Base-by-base conservation (phyloP, 148 eudicot species). In the Limonium bicolor region DNA sequence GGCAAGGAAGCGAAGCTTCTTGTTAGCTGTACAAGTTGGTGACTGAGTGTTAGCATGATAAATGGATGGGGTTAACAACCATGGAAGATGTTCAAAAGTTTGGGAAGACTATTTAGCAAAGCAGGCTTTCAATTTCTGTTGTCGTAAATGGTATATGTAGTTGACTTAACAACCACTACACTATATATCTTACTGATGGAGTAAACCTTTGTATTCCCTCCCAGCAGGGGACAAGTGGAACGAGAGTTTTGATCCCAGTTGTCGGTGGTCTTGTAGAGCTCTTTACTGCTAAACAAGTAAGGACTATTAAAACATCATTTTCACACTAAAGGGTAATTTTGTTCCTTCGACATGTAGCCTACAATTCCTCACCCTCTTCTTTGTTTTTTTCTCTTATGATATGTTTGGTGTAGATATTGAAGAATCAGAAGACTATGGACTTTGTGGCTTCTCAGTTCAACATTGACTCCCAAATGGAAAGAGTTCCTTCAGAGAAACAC, bases 261-360 rank as follows among this genome's bases (percentile, higher is more conserved):
- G 24, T 44, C 19, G 85, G 80, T 29, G 90, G 94, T n/a, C 62
- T 88, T 31, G 70, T 88, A 24, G 96, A 88, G 73, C 80, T 88
- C 48, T 79, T 63, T 50, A 61, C 72, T 24, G 26, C 65, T 31
- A 72, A 83, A 46, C 60, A 63, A 20, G 96, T 83, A 70, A 72
- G 86, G 34, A 4, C 36, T 5, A 22, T 1, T 32, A n/a, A n/a
- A n/a, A n/a, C n/a, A n/a, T n/a, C n/a, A n/a, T n/a, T n/a, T n/a
- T n/a, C n/a, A n/a, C n/a, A n/a, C n/a, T 20, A 21, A 41, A 41
- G 16, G 4, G 6, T 41, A 11, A 16, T 29, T 0, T n/a, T 23
- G 7, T 18, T 22, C 27, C 25, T 28, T 1, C 4, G 22, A 23
- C 15, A 20, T 41, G 6, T 41, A 21, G 45, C 12, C 2, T 39